These are phyloP conservation scores for Capsicum pubescens DNA, from an alignment of 257 asterid genomes.

Conservation along the genomic window DNA sequence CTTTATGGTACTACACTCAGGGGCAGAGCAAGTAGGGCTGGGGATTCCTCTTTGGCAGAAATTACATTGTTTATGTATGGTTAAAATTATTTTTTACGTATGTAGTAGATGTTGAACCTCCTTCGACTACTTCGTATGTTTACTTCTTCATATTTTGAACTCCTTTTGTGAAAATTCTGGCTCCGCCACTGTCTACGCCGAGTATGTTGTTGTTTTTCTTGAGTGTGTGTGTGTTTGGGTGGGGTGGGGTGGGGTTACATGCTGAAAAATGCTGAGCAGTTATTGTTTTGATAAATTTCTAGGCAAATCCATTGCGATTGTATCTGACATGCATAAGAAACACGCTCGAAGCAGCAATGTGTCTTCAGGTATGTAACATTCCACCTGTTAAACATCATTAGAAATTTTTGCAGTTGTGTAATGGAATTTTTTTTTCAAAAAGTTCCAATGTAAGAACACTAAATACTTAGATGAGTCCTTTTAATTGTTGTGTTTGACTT, in stretches of 20 bases:
- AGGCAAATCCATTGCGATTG: conserved; percentile 70
- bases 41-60: no score
- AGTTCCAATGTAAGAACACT: background rate
- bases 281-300: background rate
- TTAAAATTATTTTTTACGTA: no score
- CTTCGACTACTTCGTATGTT: no score
- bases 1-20: no score
- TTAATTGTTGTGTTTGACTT: background rate
- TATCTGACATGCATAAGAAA: conserved; percentile 80
- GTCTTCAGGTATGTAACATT: conserved; percentile 71
- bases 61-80: no score
- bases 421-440: background rate
- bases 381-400: conserved; percentile 22
- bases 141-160: no score
- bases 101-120: no score
- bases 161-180: no score
- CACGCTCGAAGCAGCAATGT: conserved; percentile 89
- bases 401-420: background rate
- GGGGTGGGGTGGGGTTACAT: no score
- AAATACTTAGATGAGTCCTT: background rate
- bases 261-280: background rate
- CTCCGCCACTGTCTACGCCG: background rate
- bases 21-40: no score
- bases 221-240: background rate
- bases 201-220: background rate